Evolutionary conservation across 176 grass and related monocot species (phyloP).

Genomic region (Rhipidocladum racemiflorum): DNA sequence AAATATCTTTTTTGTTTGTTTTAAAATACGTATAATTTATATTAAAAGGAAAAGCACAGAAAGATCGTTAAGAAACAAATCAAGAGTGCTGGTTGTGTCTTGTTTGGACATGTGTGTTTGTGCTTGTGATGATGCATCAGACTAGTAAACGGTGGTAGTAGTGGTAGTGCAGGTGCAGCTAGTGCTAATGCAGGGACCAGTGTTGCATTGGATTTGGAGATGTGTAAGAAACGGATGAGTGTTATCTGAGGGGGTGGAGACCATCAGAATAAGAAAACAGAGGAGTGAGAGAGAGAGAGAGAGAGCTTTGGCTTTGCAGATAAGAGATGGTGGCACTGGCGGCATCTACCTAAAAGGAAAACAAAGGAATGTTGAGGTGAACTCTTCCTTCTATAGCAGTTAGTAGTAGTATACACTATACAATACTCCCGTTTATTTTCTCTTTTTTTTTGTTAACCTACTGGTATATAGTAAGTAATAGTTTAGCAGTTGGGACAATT

Average conservation of each 20-base stretch:
- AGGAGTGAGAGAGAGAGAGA: neutral
- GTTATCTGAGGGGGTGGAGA: neutral
- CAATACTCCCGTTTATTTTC: no score
- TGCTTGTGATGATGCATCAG: neutral
- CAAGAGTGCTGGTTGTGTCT: neutral
- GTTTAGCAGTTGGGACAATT: neutral
- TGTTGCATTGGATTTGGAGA: constrained; percentile 13
- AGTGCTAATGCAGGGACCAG: neutral
- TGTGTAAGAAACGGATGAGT: neutral
- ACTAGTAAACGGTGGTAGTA: neutral
- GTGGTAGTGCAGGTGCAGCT: neutral
- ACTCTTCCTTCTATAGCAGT: neutral
- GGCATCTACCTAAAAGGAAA: neutral
- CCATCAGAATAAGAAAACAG: neutral
- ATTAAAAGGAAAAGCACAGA: no score
- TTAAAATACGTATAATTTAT: no score
- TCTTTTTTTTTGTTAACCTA: no score
- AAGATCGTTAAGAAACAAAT: no score
- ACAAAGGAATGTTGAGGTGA: neutral
- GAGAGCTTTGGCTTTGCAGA: constrained; percentile 14
- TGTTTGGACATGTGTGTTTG: neutral
- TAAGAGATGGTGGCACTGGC: neutral
- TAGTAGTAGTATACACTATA: no score
- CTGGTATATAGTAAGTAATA: no score
- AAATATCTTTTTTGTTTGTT: no score